Conservation (phyloP, 2,329 filamentous ascomycete genomes). For the Chalara sp. region DNA sequence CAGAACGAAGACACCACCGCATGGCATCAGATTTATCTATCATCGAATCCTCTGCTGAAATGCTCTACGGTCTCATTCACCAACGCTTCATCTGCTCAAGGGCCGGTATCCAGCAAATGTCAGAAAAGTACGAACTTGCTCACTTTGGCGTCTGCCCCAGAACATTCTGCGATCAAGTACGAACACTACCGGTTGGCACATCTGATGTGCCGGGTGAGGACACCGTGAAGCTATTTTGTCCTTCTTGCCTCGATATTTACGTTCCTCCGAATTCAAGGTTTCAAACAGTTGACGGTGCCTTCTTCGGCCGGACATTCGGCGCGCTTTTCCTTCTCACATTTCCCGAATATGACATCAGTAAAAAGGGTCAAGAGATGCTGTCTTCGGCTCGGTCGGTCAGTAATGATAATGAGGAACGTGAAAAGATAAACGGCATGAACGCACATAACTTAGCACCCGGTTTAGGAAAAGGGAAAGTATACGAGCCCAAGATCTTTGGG, state of each 20-base stretch:
- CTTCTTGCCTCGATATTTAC: slow-evolving; percentile 93
- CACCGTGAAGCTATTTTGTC: slow-evolving; percentile 97
- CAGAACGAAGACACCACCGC: slow-evolving; percentile 70
- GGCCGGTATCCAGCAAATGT: slow-evolving; percentile 97
- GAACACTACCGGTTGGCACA: slow-evolving; percentile 86
- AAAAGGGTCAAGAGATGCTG: slow-evolving; percentile 58
- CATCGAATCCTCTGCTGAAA: slow-evolving; percentile 95
- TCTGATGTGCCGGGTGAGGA: slow-evolving; percentile 95
- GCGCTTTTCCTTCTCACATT: slow-evolving; percentile 98
- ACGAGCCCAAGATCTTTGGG: slow-evolving; percentile 93
- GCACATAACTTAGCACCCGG: slow-evolving; percentile 83
- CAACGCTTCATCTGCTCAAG: slow-evolving; percentile 97
- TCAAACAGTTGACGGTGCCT: slow-evolving; percentile 94
- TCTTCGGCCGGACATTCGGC: slow-evolving; percentile 96
- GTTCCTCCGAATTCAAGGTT: slow-evolving; percentile 96
- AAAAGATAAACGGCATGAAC: slow-evolving; percentile 77
- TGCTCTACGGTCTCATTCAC: slow-evolving; percentile 96
- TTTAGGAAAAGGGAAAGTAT: slow-evolving; percentile 74
- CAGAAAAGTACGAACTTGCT: slow-evolving; percentile 94
- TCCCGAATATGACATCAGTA: slow-evolving; percentile 84
- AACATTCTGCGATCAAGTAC: slow-evolving; percentile 82
- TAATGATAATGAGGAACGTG: slow-evolving; percentile 36
- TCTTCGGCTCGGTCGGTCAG: slow-evolving; percentile 25
- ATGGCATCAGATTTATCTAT: slow-evolving; percentile 90
- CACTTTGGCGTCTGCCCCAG: slow-evolving; percentile 96